These are phyloP conservation scores for Gossypium arboreum DNA, from an alignment of 345 rosid genomes.

Conservation along the genomic window DNA sequence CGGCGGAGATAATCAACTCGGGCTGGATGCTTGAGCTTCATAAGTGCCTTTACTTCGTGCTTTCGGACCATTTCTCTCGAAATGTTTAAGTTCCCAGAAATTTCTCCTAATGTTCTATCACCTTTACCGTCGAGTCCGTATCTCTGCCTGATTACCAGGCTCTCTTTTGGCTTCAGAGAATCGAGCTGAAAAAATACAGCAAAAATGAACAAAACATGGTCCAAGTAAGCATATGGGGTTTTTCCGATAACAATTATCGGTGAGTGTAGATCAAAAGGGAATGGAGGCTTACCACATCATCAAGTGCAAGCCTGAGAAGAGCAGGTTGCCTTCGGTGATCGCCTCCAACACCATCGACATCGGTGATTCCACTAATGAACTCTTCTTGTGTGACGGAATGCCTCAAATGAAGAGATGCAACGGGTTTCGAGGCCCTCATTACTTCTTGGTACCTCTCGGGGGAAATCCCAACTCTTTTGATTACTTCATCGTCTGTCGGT, in stretches of 20 bases:
- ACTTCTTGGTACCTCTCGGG: conserved; percentile 85
- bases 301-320: conserved; percentile 93
- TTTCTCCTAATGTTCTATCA: conserved; percentile 85
- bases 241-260: too few relatives aligned
- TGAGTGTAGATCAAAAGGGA: not conserved
- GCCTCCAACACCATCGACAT: conserved; percentile 63
- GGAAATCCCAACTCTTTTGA: conserved; percentile 58
- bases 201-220: not conserved
- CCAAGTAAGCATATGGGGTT: not conserved
- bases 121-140: conserved; percentile 96
- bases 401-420: conserved; percentile 70
- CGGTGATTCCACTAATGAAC: conserved; percentile 66
- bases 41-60: conserved; percentile 87
- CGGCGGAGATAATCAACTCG: conserved; percentile 80
- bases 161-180: conserved; percentile 92
- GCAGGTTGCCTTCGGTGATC: conserved; percentile 68
- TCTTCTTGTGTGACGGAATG: conserved; percentile 80
- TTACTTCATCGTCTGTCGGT: conserved; percentile 72
- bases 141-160: conserved; percentile 84
- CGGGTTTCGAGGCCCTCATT: conserved; percentile 64
- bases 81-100: conserved; percentile 84
- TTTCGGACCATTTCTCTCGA: conserved; percentile 98
- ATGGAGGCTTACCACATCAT: conserved; percentile 67
- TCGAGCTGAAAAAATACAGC: conserved; percentile 50
- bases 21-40: conserved; percentile 97